phyloP scores from a whole-genome alignment of 345 rosid genomes.

The Limnanthes douglasii region DNA sequence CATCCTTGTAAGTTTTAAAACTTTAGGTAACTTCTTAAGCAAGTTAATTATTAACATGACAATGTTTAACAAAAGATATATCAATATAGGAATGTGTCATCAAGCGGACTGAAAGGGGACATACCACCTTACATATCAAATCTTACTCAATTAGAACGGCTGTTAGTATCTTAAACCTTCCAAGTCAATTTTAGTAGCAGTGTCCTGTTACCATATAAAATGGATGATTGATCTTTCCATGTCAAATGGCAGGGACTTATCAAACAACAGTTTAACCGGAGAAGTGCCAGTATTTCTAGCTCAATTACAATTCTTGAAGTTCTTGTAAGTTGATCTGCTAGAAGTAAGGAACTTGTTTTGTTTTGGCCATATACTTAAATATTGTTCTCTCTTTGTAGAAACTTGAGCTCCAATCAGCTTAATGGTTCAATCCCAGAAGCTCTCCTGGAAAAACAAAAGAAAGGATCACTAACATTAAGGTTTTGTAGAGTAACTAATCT shows the following conservation, averaged over 20 bases:
- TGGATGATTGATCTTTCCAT: not conserved
- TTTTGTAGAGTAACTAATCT: too few species aligned
- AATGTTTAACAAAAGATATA: not conserved
- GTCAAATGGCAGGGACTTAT: slow-evolving; percentile 39
- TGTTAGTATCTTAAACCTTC: slow-evolving; percentile 19
- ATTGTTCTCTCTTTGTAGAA: too few species aligned
- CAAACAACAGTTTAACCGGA: slow-evolving; percentile 34
- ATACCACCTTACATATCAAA: slow-evolving; percentile 14
- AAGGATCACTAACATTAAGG: too few species aligned
- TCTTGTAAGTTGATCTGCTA: slow-evolving; percentile 25
- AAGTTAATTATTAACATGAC: not conserved
- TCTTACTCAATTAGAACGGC: slow-evolving; percentile 14
- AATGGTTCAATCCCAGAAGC: too few species aligned
- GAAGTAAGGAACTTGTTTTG: not conserved
- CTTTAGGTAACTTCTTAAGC: not conserved
- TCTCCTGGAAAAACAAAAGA: too few species aligned
- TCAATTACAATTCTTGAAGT: slow-evolving; percentile 18
- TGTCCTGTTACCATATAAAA: not conserved
- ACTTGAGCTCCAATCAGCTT: too few species aligned
- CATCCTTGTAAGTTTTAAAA: slow-evolving; percentile 11
- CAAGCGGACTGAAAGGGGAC: slow-evolving; percentile 22
- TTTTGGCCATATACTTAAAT: not conserved
- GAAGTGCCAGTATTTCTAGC: slow-evolving; percentile 28
- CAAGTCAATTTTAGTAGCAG: not conserved
- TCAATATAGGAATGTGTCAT: slow-evolving; percentile 14